These are phyloP conservation scores for Inonotus obliquus DNA, from an alignment of 1,284 basidiomycete genomes.

Conservation along the genomic window DNA sequence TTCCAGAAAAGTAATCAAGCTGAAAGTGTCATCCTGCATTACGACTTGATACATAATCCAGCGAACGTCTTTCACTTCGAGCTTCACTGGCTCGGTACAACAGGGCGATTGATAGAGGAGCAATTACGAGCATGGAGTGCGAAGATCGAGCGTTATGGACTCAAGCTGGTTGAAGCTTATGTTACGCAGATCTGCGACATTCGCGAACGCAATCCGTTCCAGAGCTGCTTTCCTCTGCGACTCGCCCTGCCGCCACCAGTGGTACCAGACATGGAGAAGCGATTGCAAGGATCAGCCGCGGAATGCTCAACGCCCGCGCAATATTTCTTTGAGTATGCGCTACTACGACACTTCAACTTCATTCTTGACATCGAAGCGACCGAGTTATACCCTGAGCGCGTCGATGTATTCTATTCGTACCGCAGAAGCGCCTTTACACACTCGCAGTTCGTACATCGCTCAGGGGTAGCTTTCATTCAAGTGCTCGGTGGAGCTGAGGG, in stretches of 20 bases:
- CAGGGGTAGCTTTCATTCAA: constrained; percentile 84
- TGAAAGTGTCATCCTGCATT: constrained; percentile 83
- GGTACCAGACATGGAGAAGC: constrained; percentile 63
- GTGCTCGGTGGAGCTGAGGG: constrained; percentile 75
- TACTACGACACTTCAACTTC: constrained; percentile 75
- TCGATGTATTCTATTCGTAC: constrained; percentile 89
- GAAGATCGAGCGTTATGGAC: constrained; percentile 84
- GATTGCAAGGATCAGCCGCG: constrained; percentile 40
- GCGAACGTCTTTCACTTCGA: constrained; percentile 93
- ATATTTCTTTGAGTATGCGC: constrained; percentile 78
- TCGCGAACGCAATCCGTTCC: constrained; percentile 78
- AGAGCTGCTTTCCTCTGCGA: constrained; percentile 79
- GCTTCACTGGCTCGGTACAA: constrained; percentile 95
- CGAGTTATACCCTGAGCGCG: constrained; percentile 67
- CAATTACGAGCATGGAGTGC: constrained; percentile 81
- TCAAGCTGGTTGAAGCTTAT: constrained; percentile 90
- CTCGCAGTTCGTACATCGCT: constrained; percentile 86
- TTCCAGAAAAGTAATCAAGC: constrained; percentile 77
- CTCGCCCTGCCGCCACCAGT: constrained; percentile 70
- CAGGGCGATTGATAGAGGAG: constrained; percentile 94
- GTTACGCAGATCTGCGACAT: constrained; percentile 86
- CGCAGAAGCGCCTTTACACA: constrained; percentile 71
- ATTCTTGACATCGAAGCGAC: constrained; percentile 84
- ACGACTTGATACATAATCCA: constrained; percentile 91
- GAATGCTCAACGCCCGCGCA: constrained; percentile 40